These are phyloP conservation scores for Fomitopsis palustris DNA, from an alignment of 1,284 basidiomycete species.

Conservation along the genomic window DNA sequence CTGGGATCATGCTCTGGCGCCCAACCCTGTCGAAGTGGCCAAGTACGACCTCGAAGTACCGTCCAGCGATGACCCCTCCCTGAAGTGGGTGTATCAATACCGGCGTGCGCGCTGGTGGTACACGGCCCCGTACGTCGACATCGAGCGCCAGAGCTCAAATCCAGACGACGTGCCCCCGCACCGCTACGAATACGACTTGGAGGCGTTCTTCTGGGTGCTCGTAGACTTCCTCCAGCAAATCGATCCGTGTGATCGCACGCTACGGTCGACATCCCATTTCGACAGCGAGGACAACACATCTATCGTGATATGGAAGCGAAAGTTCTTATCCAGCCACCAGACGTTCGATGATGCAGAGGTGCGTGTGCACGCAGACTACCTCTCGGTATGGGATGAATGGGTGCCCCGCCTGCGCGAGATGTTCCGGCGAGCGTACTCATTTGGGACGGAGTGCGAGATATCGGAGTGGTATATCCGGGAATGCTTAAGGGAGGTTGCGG, in stretches of 20 bases:
- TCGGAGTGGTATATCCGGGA: neutral
- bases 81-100: neutral
- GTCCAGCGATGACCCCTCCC: neutral
- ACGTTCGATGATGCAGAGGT: neutral
- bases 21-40: neutral
- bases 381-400: neutral
- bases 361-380: neutral
- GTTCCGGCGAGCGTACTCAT: neutral
- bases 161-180: neutral
- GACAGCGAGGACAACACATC: neutral
- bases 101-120: neutral
- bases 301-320: neutral
- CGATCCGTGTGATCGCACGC: neutral
- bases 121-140: neutral
- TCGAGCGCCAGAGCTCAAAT: neutral
- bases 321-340: neutral
- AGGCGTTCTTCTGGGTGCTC: constrained; percentile 28
- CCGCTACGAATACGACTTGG: constrained; percentile 12
- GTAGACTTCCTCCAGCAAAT: neutral
- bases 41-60: neutral
- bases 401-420: neutral
- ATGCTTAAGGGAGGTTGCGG: neutral
- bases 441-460: neutral
- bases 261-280: neutral
- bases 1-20: constrained; percentile 17